These are phyloP conservation scores for Lentinula aciculospora DNA, from an alignment of 768 basidiomycete genomes.

Conservation along the genomic window DNA sequence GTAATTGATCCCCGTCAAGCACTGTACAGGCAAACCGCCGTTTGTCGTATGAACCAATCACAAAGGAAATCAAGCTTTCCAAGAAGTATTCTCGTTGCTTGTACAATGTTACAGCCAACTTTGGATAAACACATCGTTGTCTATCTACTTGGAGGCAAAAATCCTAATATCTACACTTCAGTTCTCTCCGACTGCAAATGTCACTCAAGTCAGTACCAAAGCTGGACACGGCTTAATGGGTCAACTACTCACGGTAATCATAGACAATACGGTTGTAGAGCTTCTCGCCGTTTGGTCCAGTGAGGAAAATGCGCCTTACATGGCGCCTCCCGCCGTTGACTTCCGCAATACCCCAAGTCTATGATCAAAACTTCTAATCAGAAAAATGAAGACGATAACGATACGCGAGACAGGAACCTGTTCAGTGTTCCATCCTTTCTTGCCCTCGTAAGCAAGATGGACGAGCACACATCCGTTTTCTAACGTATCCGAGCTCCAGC, in stretches of 20 bases:
- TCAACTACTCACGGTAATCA: slow-evolving; percentile 8
- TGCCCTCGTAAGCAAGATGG: slow-evolving; percentile 26
- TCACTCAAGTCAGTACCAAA: not conserved
- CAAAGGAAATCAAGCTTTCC: not conserved
- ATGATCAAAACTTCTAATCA: not conserved
- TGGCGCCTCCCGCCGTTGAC: slow-evolving; percentile 3
- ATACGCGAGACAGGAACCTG: slow-evolving; percentile 8
- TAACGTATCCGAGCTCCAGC: slow-evolving; percentile 34
- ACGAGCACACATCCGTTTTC: slow-evolving; percentile 32
- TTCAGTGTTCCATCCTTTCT: slow-evolving; percentile 36
- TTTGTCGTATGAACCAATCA: too few relatives aligned
- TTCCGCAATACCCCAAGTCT: slow-evolving; percentile 13
- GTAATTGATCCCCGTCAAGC: too few relatives aligned
- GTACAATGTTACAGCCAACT: too few relatives aligned
- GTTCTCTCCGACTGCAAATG: not conserved
- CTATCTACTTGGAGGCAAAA: not conserved
- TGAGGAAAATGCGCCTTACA: slow-evolving; percentile 6
- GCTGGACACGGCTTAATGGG: not conserved
- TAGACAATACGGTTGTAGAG: slow-evolving; percentile 8
- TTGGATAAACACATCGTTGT: too few relatives aligned
- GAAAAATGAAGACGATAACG: not conserved
- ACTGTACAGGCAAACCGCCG: too few relatives aligned
- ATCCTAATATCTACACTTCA: not conserved
- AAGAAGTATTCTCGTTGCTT: too few relatives aligned
- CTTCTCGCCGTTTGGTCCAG: not conserved